These are phyloP conservation scores for Suillus fuscotomentosus DNA, from an alignment of 768 basidiomycete genomes.

Conservation along the genomic window DNA sequence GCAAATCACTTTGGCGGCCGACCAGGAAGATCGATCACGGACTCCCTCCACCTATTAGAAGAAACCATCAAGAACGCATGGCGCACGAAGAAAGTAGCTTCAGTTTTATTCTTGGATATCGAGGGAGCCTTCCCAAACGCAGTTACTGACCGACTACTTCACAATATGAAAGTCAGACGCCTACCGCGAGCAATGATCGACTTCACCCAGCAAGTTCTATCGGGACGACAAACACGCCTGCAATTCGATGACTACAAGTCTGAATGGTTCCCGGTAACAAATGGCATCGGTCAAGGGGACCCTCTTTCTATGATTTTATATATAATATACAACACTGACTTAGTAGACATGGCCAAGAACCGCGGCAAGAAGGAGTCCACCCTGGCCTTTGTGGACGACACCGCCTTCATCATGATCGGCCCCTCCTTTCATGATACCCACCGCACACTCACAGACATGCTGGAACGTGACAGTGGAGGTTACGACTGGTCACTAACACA, in stretches of 20 bases:
- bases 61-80: too few species aligned
- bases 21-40: too few species aligned
- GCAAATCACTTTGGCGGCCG: too few species aligned
- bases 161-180: not conserved
- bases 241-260: constrained; percentile 29
- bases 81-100: too few species aligned
- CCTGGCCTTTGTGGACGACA: constrained; percentile 26
- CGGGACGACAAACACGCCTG: constrained; percentile 17
- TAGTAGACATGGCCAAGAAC: constrained; percentile 13
- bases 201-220: constrained; percentile 16
- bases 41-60: not conserved
- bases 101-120: too few species aligned
- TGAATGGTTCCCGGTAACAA: constrained; percentile 8
- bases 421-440: constrained; percentile 15
- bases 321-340: constrained; percentile 21
- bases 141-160: too few species aligned
- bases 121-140: too few species aligned
- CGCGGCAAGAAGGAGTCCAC: not conserved
- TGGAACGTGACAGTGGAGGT: constrained; percentile 7
- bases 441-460: not conserved
- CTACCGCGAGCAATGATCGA: constrained; percentile 18
- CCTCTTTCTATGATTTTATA: constrained; percentile 24
- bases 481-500: not conserved
- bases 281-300: constrained; percentile 28
- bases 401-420: constrained; percentile 16